Evolutionary conservation across 2,329 filamentous ascomycete species (phyloP).

Genomic region (Colletotrichum noveboracense): DNA sequence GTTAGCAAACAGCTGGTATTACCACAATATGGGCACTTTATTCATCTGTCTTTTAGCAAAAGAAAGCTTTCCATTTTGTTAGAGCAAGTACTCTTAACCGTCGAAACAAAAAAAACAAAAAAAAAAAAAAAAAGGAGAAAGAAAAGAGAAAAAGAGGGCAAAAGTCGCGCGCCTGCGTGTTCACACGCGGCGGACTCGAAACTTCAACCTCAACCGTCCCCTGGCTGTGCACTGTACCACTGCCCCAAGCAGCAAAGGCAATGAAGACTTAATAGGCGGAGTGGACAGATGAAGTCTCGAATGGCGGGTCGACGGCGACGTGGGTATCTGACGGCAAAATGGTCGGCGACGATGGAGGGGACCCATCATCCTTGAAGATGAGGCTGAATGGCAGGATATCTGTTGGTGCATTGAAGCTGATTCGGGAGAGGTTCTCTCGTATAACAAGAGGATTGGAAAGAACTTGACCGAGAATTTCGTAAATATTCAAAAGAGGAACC

Average conservation of each 20-base stretch:
- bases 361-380: background rate
- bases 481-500: no score
- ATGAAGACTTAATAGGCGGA: background rate
- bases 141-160: no score
- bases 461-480: no score
- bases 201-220: accelerated
- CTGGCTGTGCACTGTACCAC: accelerated
- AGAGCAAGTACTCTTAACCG: background rate
- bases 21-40: accelerated
- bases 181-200: background rate
- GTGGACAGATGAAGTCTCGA: background rate
- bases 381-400: accelerated
- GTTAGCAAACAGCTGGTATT: no score
- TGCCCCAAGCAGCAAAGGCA: background rate
- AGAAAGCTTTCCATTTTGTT: accelerated
- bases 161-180: background rate
- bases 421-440: no score
- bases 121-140: no score
- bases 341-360: background rate
- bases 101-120: no score
- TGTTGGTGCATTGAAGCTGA: no score
- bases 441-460: no score
- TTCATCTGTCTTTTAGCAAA: no score
- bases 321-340: background rate
- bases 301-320: background rate